Evolutionary conservation across 495 filamentous ascomycete species (phyloP), one percentile per base, ranked within the genome.

Genomic region (Hyaloscypha finlandica): DNA sequence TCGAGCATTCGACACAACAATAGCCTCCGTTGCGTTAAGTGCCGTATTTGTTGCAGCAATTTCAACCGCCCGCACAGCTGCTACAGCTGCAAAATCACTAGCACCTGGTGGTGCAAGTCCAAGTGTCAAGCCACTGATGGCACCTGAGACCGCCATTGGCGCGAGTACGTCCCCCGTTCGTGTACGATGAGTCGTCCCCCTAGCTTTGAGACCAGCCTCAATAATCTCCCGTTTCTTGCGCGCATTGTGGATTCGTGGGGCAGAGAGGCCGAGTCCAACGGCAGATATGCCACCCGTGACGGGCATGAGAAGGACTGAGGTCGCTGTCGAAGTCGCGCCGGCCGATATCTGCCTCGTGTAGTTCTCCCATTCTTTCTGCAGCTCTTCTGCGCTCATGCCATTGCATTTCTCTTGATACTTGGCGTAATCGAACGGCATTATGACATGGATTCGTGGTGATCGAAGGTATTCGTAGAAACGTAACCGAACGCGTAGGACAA

Each of bases 161-260:
- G 63, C 66, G 37, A 71, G 45, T 8, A 76, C 74, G 68, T 76
- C 74, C 31, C 72, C 61, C 53, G 68, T 71, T 22, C 74, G 66
- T 0, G 74, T 76, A 29, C 70, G 31, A 42, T 74, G 72, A 8
- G 70, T 74, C 5, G 68, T 62, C 30, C 74, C 74, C 53, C 70
- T 66, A n/a, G 54, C 59, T 48, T 73, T 60, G 12, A 76, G 68
- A 6, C 73, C 70, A 32, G 58, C 68, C 66, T 76, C 72, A 56
- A 76, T 76, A 33, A 76, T 76, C 58, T 76, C 74, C 31, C 74
- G 67, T 56, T 76, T 76, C 65, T 76, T 76, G 14, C 74, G 62
- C n/a, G 72, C 72, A 58, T 76, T 76, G 58, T 76, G 74, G 20
- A 76, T 71, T n/a, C 70, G 56, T 2, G 74, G 74, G 3, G 70